A percentile compares a stretch with the other conserved stretches of the same genome.
These are phyloP conservation scores for Linum tenue DNA, from an alignment of 345 rosid genomes.

Conservation along the genomic window DNA sequence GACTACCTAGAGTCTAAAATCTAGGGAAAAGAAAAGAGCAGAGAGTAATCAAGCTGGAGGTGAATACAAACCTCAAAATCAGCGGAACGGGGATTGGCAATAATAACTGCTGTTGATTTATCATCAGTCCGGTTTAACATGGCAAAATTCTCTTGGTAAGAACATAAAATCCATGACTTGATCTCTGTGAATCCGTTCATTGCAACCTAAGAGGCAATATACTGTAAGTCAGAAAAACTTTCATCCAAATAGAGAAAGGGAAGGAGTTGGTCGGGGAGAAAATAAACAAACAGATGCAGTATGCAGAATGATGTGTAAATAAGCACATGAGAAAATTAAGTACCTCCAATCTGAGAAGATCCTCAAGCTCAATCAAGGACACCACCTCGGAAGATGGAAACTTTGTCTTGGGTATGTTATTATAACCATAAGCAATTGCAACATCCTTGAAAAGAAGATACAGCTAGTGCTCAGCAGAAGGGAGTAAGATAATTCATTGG, in stretches of 20 bases:
- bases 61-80: conserved; percentile 75
- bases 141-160: conserved; percentile 54
- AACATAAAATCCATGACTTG: conserved; percentile 69
- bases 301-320: neutral
- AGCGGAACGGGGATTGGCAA: conserved; percentile 77
- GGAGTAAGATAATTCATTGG: neutral
- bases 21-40: neutral
- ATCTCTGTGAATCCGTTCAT: conserved; percentile 75
- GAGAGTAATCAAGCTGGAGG: neutral
- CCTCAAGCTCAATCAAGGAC: conserved; percentile 62
- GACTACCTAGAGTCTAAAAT: neutral
- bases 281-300: conserved; percentile 1
- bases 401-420: conserved; percentile 64
- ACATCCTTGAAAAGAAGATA: conserved; percentile 50
- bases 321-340: neutral
- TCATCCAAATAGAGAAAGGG: too few species aligned
- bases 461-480: too few species aligned
- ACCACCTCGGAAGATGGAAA: conserved; percentile 57
- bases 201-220: conserved; percentile 40
- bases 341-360: conserved; percentile 80
- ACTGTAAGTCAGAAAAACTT: too few species aligned
- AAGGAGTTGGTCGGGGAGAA: neutral
- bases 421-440: conserved; percentile 90
- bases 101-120: conserved; percentile 40
- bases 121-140: conserved; percentile 65